Evolutionary conservation across 352 stramenopile species (phyloP).

Genomic region (Globisporangium uncinulatum): DNA sequence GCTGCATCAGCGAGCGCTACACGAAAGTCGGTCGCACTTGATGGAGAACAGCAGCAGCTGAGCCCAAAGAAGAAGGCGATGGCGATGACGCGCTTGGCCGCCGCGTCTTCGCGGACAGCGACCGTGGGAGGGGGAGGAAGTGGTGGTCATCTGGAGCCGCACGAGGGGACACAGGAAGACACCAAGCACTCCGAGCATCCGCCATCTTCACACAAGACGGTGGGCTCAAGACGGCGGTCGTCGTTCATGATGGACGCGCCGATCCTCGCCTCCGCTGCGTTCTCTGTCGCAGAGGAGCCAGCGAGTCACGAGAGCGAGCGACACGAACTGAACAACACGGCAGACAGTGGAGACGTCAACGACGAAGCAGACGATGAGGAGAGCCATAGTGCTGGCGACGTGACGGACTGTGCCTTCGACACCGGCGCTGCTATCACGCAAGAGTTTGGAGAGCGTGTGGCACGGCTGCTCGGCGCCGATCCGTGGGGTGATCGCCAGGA

Average conservation of each 20-base stretch:
- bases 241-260: conserved; percentile 30
- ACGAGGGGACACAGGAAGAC: conserved; percentile 45
- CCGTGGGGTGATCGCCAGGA: conserved; percentile 79
- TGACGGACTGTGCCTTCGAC: conserved; percentile 34
- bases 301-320: conserved; percentile 18
- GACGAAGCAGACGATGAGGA: conserved; percentile 3
- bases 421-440: conserved; percentile 59
- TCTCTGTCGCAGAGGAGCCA: conserved; percentile 19
- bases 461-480: conserved; percentile 55
- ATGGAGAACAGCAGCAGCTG: conserved; percentile 16
- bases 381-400: conserved; percentile 3
- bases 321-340: background rate
- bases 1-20: background rate
- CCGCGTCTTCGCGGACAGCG: background rate
- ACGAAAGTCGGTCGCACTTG: conserved; percentile 22
- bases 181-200: conserved; percentile 12
- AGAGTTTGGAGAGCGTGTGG: conserved; percentile 66
- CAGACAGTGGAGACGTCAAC: conserved; percentile 4
- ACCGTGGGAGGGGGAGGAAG: conserved; percentile 2
- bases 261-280: conserved; percentile 41
- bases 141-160: conserved; percentile 9
- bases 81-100: background rate
- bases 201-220: conserved; percentile 15
- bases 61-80: conserved; percentile 14
- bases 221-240: conserved; percentile 15